phyloP scores from a whole-genome alignment of 1,284 basidiomycete species.

The Rhodofomes roseus region DNA sequence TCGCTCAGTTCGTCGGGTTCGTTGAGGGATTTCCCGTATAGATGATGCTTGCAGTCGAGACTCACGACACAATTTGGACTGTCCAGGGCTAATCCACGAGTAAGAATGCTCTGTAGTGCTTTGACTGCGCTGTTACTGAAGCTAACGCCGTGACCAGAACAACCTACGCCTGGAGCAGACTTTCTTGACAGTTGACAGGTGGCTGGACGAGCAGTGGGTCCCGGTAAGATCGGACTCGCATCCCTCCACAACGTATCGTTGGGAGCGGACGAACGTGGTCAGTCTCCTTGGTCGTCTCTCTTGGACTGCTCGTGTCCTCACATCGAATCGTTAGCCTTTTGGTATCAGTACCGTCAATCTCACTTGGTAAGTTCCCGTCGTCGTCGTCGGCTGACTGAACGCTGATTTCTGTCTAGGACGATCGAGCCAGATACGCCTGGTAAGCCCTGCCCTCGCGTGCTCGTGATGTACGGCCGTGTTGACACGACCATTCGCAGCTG shows the following conservation, averaged over 20 bases:
- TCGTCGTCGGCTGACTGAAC: background rate
- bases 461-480: background rate
- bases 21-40: constrained; percentile 7
- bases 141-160: constrained; percentile 45
- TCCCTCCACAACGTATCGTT: constrained; percentile 71
- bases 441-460: constrained; percentile 23
- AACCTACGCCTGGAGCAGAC: constrained; percentile 74
- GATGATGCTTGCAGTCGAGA: background rate
- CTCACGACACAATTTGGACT: background rate
- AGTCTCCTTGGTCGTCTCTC: constrained; percentile 12
- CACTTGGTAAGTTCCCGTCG: constrained; percentile 46
- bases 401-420: constrained; percentile 40
- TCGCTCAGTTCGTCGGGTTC: constrained; percentile 61
- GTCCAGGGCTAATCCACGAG: constrained; percentile 65
- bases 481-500: constrained; percentile 35
- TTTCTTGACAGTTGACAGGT: constrained; percentile 66
- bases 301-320: constrained; percentile 4
- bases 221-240: constrained; percentile 73
- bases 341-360: constrained; percentile 63
- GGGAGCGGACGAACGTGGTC: constrained; percentile 57
- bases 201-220: constrained; percentile 49
- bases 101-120: constrained; percentile 29
- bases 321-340: constrained; percentile 35
- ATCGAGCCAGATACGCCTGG: constrained; percentile 61
- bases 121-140: background rate